phyloP scores from a whole-genome alignment of 1,284 basidiomycete genomes.

The Cryptococcus maquisensis region DNA sequence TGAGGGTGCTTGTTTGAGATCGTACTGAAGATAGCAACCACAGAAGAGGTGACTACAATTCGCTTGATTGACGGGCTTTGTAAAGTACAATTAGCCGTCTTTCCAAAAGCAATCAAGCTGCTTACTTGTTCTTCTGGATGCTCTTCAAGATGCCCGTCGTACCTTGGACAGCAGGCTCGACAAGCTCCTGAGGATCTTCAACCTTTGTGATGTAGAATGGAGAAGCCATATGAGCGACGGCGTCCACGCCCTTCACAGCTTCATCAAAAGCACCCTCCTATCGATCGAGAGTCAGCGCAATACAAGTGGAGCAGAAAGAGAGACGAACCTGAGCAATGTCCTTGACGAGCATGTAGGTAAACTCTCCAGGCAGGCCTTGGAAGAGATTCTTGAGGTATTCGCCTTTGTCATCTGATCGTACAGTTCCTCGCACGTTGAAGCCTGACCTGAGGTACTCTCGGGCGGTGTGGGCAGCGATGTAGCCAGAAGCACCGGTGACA shows the following conservation, averaged over 20 bases:
- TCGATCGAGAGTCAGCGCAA: too few relatives aligned
- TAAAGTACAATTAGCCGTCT: background rate
- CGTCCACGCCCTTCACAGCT: conserved; percentile 62
- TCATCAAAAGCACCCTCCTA: conserved; percentile 65
- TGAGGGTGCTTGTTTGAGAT: conserved; percentile 50
- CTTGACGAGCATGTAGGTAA: too few relatives aligned
- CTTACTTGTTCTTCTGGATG: conserved; percentile 55
- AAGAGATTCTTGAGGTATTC: too few relatives aligned
- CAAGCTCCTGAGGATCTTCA: conserved; percentile 53
- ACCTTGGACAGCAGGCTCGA: conserved; percentile 62
- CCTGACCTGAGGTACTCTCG: too few relatives aligned
- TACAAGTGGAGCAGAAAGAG: too few relatives aligned
- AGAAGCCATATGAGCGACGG: conserved; percentile 46
- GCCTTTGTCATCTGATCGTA: too few relatives aligned
- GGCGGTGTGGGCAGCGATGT: too few relatives aligned
- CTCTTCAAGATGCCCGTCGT: conserved; percentile 59
- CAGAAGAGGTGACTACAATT: conserved; percentile 57
- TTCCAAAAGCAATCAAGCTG: background rate
- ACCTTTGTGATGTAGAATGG: conserved; percentile 38
- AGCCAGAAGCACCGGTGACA: too few relatives aligned
- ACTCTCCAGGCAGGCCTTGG: too few relatives aligned
- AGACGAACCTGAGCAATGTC: too few relatives aligned
- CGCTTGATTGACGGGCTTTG: conserved; percentile 55
- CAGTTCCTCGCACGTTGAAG: too few relatives aligned
- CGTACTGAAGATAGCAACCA: too few relatives aligned